These are phyloP conservation scores for Mycena vulgaris DNA, from an alignment of 768 basidiomycete genomes.

Conservation along the genomic window DNA sequence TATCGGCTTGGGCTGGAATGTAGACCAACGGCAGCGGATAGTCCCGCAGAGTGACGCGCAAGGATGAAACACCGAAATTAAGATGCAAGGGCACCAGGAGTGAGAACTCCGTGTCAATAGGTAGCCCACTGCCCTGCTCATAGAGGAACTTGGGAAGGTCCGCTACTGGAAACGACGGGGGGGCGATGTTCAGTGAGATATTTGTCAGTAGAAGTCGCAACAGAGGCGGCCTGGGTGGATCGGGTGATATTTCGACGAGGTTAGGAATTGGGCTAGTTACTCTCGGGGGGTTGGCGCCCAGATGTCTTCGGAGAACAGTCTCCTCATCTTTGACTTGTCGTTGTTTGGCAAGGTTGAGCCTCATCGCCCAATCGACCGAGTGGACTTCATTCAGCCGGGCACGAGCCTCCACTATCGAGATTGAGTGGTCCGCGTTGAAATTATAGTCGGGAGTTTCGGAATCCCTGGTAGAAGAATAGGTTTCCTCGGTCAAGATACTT, in stretches of 20 bases:
- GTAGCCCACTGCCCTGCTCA: slow-evolving; percentile 78
- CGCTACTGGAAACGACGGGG: slow-evolving; percentile 71
- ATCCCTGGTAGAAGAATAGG: slow-evolving; percentile 43
- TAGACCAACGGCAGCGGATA: slow-evolving; percentile 91
- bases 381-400: slow-evolving; percentile 78
- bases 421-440: slow-evolving; percentile 75
- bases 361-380: slow-evolving; percentile 79
- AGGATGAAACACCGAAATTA: slow-evolving; percentile 73
- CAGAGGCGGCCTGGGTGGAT: slow-evolving; percentile 70
- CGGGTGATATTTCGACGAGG: slow-evolving; percentile 57
- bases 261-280: slow-evolving; percentile 55
- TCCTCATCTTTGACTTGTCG: slow-evolving; percentile 68
- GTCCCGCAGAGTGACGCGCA: slow-evolving; percentile 81
- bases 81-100: slow-evolving; percentile 89
- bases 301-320: slow-evolving; percentile 60
- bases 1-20: slow-evolving; percentile 67
- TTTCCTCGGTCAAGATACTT: slow-evolving; percentile 68
- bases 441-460: slow-evolving; percentile 66
- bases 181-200: slow-evolving; percentile 69
- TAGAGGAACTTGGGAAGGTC: slow-evolving; percentile 75
- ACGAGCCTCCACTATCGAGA: slow-evolving; percentile 81
- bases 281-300: slow-evolving; percentile 52
- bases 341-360: slow-evolving; percentile 63
- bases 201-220: slow-evolving; percentile 75
- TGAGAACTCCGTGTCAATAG: slow-evolving; percentile 79